Conservation (phyloP, 2,329 filamentous ascomycete species). For the Epichloe amarillans region DNA sequence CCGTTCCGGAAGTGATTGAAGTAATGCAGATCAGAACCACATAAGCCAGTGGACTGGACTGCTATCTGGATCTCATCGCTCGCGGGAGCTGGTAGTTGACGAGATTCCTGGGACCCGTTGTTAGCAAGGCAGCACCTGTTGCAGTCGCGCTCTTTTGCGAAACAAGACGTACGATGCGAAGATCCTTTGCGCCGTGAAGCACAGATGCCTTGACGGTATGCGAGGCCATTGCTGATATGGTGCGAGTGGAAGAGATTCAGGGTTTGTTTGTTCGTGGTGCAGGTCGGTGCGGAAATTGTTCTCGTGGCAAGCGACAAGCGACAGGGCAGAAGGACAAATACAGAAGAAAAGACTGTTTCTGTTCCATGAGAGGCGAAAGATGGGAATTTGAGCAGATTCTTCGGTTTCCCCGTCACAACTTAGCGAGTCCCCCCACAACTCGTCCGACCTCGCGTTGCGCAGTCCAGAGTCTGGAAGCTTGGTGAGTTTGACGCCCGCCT, state of each 20-base stretch:
- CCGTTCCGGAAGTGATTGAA: constrained; percentile 54
- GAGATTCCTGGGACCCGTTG: constrained; percentile 33
- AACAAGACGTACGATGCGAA: constrained; percentile 29
- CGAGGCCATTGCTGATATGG: not conserved
- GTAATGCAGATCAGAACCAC: constrained; percentile 56
- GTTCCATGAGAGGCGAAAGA: not conserved
- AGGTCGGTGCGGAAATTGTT: not conserved
- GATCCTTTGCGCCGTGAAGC: constrained; percentile 37
- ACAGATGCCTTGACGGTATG: constrained; percentile 34
- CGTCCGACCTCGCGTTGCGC: not conserved
- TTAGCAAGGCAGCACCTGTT: not conserved
- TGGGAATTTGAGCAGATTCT: not conserved
- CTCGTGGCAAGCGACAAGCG: not conserved
- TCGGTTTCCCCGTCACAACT: not conserved
- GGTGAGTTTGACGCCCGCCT: not conserved
- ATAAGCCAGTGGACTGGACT: constrained; percentile 49
- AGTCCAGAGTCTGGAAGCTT: not conserved
- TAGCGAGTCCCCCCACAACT: not conserved
- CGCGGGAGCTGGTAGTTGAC: constrained; percentile 38
- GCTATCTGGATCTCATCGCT: constrained; percentile 46
- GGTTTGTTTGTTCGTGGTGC: not conserved
- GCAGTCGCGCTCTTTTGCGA: not conserved
- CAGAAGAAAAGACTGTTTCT: not conserved
- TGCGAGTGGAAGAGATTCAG: not conserved
- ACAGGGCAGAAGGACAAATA: not conserved